Base-by-base conservation (phyloP, 78 protist genomes). In the Polysphondylium violaceum region DNA sequence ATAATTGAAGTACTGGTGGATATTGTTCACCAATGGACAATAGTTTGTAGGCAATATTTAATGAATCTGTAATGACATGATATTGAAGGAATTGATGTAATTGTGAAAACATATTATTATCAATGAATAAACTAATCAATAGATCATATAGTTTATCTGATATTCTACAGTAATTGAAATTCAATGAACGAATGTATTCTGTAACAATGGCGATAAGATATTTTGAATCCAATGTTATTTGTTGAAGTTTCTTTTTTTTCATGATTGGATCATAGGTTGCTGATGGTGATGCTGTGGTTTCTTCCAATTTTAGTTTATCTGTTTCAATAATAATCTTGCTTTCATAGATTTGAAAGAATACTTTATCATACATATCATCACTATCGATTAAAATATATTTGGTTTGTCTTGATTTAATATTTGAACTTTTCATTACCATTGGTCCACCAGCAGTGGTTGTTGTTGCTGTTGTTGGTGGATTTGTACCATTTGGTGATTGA, bases 11-110 rank as follows among this genome's bases (percentile, higher is more conserved):
- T 33, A 75, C 94, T 14, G 94, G 94, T 51, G 85, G 78, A 65
- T 88, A 88, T 17, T 44, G 53, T 23, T 75, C 87, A 21, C 74
- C 55, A 47, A 88, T 76, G 8, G 87, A 41, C n/a, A 88, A 60
- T 16, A 88, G 61, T 40, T 88, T 73, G 53, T 72, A 77, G 25
- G 94, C 94, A 16, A 88, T 78, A 3, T 71, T 58, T 25, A 29
- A 25, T 31, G 85, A 72, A 38, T 88, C 94, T 1, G 50, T 63
- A 14, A 88, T 51, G 8, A 76, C 94, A 72, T 88, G 33, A 56
- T 88, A 77, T 67, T 88, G 94, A n/a, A 88, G 25, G 50, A 75
- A 88, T 74, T 79, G 77, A 35, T 88, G 94, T 31, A 88, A 74
- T 44, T 78, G 86, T 36, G 87, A 77, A 65, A 88, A 88, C 79